Evolutionary conservation across 2,329 filamentous ascomycete species (phyloP).

Genomic region (Trichoderma simmonsii): DNA sequence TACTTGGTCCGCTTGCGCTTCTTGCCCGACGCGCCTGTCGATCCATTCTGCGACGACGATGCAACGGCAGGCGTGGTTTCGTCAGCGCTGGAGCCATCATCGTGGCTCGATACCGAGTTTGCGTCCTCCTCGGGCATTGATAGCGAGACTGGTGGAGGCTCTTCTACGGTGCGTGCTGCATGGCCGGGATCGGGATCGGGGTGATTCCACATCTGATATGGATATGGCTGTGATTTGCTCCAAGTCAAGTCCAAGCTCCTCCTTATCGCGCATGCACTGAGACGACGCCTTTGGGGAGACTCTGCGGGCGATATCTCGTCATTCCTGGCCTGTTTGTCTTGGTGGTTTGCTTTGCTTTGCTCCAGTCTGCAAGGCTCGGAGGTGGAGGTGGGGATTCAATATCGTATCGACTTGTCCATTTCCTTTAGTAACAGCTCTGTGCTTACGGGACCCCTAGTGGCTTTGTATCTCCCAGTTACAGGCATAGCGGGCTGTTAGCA

Average conservation of each 20-base stretch:
- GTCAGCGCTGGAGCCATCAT: slow-evolving; percentile 38
- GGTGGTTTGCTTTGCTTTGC: neutral
- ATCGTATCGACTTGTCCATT: neutral
- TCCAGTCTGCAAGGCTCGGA: slow-evolving; percentile 8
- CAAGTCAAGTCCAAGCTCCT: neutral
- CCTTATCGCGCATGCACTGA: slow-evolving; percentile 9
- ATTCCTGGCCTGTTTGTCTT: neutral
- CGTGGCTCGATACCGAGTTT: slow-evolving; percentile 36
- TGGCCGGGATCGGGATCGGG: slow-evolving; percentile 10
- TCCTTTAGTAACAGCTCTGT: neutral
- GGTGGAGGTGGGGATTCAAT: neutral
- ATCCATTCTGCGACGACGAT: slow-evolving; percentile 26
- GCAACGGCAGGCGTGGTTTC: slow-evolving; percentile 26
- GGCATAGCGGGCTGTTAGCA: neutral
- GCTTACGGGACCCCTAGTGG: neutral
- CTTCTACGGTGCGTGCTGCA: slow-evolving; percentile 26
- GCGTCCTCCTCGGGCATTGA: slow-evolving; percentile 36
- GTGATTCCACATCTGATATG: slow-evolving; percentile 29
- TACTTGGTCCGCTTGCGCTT: slow-evolving; percentile 41
- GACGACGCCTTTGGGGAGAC: neutral
- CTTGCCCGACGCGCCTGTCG: slow-evolving; percentile 28
- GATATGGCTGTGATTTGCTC: neutral
- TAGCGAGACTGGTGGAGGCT: slow-evolving; percentile 19
- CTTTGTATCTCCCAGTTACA: neutral
- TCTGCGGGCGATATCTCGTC: slow-evolving; percentile 4